A percentile compares a stretch with the other conserved stretches of the same genome.
Conservation (phyloP, 495 filamentous ascomycete genomes). For the Friedmanniomyces simplex region DNA sequence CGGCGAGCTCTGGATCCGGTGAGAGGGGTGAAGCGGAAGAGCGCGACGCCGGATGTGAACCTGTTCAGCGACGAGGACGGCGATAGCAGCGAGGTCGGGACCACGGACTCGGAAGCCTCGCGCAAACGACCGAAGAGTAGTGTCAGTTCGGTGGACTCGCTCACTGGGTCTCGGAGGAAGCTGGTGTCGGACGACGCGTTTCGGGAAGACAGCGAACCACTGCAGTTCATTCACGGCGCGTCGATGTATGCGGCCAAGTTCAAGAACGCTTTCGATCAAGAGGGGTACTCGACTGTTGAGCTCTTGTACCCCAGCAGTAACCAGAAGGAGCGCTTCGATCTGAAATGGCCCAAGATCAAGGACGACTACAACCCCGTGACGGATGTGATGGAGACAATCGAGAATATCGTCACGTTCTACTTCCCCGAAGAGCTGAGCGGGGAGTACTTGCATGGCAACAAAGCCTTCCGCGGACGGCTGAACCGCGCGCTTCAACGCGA, state of each 20-base stretch:
- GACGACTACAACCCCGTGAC: conserved; percentile 73
- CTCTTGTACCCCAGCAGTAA: conserved; percentile 32
- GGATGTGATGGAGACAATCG: conserved; percentile 73
- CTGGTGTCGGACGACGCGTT: conserved; percentile 6
- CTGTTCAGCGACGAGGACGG: conserved; percentile 16
- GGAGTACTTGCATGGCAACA: conserved; percentile 59
- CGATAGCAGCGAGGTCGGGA: conserved; percentile 9
- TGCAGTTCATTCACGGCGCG: conserved; percentile 15
- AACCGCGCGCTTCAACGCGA: conserved; percentile 54
- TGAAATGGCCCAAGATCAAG: conserved; percentile 54
- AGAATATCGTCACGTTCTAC: conserved; percentile 62
- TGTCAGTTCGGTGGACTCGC: conserved; percentile 8
- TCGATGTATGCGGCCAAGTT: conserved; percentile 13
- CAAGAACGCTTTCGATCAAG: conserved; percentile 7
- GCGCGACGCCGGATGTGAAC: conserved; percentile 7
- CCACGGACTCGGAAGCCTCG: conserved; percentile 15
- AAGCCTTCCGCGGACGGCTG: conserved; percentile 60
- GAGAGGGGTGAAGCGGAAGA: conserved; percentile 19
- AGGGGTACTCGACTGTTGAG: conserved; percentile 17
- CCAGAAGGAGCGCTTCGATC: conserved; percentile 46
- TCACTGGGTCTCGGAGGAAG: conserved; percentile 1
- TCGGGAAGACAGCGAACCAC: background rate
- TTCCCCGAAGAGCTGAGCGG: conserved; percentile 54
- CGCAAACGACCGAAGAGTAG: conserved; percentile 22
- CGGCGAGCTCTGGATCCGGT: background rate